A percentile compares a stretch with the other conserved stretches of the same genome.
Conservation (phyloP, 2,329 filamentous ascomycete species). For the Mariannaea elegans region DNA sequence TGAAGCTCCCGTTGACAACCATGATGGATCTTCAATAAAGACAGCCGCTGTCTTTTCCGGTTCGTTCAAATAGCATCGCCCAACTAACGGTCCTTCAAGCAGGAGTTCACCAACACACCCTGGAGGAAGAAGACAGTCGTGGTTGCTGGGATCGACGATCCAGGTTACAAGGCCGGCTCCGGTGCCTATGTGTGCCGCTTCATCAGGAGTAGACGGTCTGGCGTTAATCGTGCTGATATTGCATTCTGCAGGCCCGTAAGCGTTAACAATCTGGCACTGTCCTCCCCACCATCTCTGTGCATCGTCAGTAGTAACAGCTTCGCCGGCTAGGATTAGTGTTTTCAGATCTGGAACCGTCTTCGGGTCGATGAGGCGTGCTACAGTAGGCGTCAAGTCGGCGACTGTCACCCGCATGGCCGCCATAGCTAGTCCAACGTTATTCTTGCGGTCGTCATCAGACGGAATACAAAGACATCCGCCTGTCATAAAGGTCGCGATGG, state of each 20-base stretch:
- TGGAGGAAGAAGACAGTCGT: slow-evolving; percentile 32
- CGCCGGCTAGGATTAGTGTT: slow-evolving; percentile 14
- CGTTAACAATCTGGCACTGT: slow-evolving; percentile 4
- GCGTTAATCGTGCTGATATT: no score
- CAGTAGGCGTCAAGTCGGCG: slow-evolving; percentile 22
- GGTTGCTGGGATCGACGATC: slow-evolving; percentile 35
- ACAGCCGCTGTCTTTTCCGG: slow-evolving; percentile 39
- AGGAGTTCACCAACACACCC: slow-evolving; percentile 55
- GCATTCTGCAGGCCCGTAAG: slow-evolving; percentile 15
- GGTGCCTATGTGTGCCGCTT: neutral
- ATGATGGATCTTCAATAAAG: slow-evolving; percentile 48
- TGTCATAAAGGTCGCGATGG: slow-evolving; percentile 11
- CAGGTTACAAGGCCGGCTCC: slow-evolving; percentile 18
- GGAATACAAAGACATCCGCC: slow-evolving; percentile 35
- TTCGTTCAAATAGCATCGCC: slow-evolving; percentile 57
- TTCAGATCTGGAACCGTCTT: slow-evolving; percentile 17
- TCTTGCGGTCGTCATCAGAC: slow-evolving; percentile 24
- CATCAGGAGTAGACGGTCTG: neutral
- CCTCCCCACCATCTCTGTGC: no score
- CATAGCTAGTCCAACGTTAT: slow-evolving; percentile 17
- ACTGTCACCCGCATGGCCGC: neutral
- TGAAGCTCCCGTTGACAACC: slow-evolving; percentile 35
- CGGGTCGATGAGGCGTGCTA: slow-evolving; percentile 18
- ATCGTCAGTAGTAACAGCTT: neutral
- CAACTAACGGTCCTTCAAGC: slow-evolving; percentile 56